Evolutionary conservation across 129 eudicot species (phyloP).

Genomic region (Saussurea involucrata): DNA sequence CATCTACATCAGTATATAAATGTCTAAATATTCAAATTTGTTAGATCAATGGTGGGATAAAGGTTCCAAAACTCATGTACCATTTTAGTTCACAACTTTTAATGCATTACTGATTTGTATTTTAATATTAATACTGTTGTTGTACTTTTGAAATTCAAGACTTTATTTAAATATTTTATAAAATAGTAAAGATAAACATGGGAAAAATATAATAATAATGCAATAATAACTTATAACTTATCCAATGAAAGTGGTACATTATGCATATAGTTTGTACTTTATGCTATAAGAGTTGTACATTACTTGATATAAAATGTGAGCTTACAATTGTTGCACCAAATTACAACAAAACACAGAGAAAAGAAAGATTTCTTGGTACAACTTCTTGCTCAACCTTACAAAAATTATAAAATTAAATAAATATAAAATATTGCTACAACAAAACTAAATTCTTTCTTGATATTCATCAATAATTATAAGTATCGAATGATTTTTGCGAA

Average conservation of each 20-base stretch:
- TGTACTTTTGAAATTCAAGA: not conserved
- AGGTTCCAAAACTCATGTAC: too few species aligned
- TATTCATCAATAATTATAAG: constrained; percentile 30
- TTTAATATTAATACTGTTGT: too few species aligned
- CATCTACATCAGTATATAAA: not conserved
- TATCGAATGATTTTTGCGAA: constrained; percentile 9
- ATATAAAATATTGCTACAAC: constrained; percentile 25
- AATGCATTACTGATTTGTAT: not conserved
- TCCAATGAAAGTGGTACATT: not conserved
- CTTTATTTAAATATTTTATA: not conserved
- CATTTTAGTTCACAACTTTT: too few species aligned
- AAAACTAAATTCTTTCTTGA: constrained; percentile 15
- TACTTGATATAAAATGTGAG: constrained; percentile 20
- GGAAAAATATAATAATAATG: not conserved
- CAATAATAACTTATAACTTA: not conserved
- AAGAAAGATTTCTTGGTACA: not conserved
- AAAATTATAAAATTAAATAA: constrained; percentile 29
- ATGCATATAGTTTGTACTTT: not conserved
- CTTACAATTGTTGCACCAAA: constrained; percentile 18
- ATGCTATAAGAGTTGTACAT: constrained; percentile 17
- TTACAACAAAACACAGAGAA: constrained; percentile 15
- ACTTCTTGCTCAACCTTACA: constrained; percentile 15
- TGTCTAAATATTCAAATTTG: too few species aligned
- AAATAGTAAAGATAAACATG: not conserved
- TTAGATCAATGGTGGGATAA: not conserved